Conservation (phyloP, 768 basidiomycete species). For the Boletus vermiculosoides region DNA sequence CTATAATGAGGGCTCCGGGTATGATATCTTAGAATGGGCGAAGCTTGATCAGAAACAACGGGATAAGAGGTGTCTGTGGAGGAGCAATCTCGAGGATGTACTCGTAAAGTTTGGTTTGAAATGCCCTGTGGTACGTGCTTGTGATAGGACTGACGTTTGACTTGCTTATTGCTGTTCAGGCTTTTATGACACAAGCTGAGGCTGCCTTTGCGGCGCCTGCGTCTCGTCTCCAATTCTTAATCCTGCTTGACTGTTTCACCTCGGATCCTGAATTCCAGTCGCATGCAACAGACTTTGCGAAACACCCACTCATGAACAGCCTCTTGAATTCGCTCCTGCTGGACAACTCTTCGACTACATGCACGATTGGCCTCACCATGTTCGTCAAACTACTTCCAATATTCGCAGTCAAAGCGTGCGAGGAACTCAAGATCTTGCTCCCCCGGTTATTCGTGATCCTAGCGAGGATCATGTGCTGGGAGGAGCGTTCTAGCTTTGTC, state of each 20-base stretch:
- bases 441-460: constrained; percentile 67
- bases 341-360: constrained; percentile 73
- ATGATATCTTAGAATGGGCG: constrained; percentile 75
- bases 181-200: constrained; percentile 67
- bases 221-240: constrained; percentile 66
- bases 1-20: constrained; percentile 69
- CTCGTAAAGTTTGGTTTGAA: constrained; percentile 63
- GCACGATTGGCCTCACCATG: constrained; percentile 60
- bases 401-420: constrained; percentile 61
- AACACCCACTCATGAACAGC: constrained; percentile 61
- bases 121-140: constrained; percentile 57
- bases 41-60: constrained; percentile 61
- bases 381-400: constrained; percentile 73
- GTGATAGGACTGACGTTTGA: constrained; percentile 7
- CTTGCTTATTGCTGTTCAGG: constrained; percentile 41
- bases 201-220: constrained; percentile 57
- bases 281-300: constrained; percentile 50
- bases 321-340: constrained; percentile 67
- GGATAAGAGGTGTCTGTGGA: constrained; percentile 64
- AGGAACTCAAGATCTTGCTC: constrained; percentile 55
- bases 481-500: constrained; percentile 43
- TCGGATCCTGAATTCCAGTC: constrained; percentile 52
- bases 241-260: constrained; percentile 61
- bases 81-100: constrained; percentile 74
- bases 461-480: constrained; percentile 75